Conservation (phyloP, 139 green algal genomes). For the Volvox africanus region DNA sequence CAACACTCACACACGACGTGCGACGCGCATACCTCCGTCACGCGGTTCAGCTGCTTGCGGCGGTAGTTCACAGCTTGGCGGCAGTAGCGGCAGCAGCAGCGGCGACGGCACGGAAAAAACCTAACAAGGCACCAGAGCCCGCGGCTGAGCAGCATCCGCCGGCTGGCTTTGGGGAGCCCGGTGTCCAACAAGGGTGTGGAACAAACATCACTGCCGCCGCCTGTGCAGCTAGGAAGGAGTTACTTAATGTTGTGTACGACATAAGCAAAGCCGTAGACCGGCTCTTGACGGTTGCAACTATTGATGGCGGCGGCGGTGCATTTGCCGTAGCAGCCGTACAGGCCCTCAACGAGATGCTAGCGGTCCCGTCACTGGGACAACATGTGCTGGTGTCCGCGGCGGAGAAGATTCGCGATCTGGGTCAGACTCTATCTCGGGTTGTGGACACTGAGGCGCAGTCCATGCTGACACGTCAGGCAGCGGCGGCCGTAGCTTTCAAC, state of each 20-base stretch:
- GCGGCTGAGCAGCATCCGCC: neutral
- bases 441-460: neutral
- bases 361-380: conserved; percentile 3
- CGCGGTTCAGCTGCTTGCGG: conserved; percentile 28
- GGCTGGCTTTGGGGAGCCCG: neutral
- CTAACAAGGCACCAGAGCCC: too few species aligned
- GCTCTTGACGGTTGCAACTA: neutral
- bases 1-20: neutral
- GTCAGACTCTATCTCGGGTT: neutral
- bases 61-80: conserved; percentile 10
- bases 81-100: neutral
- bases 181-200: too few species aligned
- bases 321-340: neutral
- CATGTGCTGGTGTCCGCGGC: conserved; percentile 34
- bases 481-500: neutral
- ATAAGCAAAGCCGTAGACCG: conserved; percentile 2
- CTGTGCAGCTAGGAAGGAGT: neutral
- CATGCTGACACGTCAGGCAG: neutral
- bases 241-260: neutral
- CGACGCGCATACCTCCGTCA: neutral
- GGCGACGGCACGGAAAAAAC: too few species aligned
- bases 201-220: neutral
- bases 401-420: conserved; percentile 1
- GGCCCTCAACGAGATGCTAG: neutral
- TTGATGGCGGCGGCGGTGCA: neutral